Conservation (phyloP, 1,284 basidiomycete species). For the Cutaneotrichosporon spelunceum region DNA sequence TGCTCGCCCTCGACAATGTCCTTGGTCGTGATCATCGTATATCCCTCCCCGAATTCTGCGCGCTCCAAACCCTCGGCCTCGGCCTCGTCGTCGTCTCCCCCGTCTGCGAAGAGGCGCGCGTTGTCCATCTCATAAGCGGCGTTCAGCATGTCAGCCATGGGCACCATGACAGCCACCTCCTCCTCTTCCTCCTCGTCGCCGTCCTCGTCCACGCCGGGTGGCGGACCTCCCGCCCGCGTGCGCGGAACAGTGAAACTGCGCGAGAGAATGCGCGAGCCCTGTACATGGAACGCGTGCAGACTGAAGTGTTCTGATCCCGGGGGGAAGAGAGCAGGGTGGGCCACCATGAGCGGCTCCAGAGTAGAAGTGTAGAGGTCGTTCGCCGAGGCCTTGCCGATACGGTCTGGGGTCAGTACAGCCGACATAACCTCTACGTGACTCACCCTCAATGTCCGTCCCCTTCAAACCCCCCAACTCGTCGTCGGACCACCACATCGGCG, state of each 20-base stretch:
- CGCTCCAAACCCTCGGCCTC: conserved; percentile 13
- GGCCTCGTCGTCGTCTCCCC: conserved; percentile 23
- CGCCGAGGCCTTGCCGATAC: conserved; percentile 80
- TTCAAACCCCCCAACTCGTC: conserved; percentile 66
- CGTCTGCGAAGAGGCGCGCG: conserved; percentile 49
- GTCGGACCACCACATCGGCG: conserved; percentile 90
- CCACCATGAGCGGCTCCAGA: conserved; percentile 57
- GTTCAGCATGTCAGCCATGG: conserved; percentile 93
- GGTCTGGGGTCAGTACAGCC: conserved; percentile 56
- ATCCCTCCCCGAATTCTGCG: conserved; percentile 18
- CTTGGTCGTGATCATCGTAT: conserved; percentile 32
- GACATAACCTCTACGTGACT: conserved; percentile 41
- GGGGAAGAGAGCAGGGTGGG: conserved; percentile 68
- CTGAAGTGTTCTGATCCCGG: conserved; percentile 61
- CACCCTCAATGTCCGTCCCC: conserved; percentile 83
- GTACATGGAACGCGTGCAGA: conserved; percentile 75
- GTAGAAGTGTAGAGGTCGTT: conserved; percentile 69
- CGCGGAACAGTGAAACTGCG: conserved; percentile 54
- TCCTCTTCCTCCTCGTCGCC: conserved; percentile 60
- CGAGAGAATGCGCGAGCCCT: conserved; percentile 90
- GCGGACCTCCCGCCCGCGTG: conserved; percentile 21
- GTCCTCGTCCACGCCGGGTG: conserved; percentile 43
- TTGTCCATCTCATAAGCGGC: conserved; percentile 83
- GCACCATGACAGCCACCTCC: conserved; percentile 84
- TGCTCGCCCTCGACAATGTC: conserved; percentile 74